Conservation (phyloP, 106 monocot genomes). For the Narthecium ossifragum region DNA sequence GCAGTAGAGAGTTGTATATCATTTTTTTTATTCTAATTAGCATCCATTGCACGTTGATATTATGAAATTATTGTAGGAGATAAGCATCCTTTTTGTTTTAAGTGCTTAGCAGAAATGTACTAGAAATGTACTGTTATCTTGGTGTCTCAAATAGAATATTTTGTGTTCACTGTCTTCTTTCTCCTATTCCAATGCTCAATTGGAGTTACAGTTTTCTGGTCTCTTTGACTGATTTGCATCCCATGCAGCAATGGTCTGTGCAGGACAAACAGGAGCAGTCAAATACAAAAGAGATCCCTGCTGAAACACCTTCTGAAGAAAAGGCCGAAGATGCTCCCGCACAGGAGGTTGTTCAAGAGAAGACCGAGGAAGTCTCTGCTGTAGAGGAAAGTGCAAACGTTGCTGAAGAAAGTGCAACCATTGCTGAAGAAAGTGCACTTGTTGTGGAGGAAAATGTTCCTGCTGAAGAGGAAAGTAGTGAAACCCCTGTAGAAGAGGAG, state of each 20-base stretch:
- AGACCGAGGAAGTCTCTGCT: constrained; percentile 6
- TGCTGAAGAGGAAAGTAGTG: constrained; percentile 32
- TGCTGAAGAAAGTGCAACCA: constrained; percentile 13
- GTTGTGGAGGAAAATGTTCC: constrained; percentile 12
- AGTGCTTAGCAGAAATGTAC: no score
- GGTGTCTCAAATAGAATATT: background rate
- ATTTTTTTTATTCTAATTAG: no score
- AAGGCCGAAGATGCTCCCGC: constrained; percentile 19
- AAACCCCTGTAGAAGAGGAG: constrained; percentile 32
- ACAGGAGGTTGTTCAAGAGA: constrained; percentile 4
- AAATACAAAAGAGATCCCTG: constrained; percentile 8
- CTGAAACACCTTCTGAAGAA: constrained; percentile 21
- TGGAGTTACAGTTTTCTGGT: background rate
- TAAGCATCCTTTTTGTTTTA: background rate
- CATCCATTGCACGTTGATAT: no score
- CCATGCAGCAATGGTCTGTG: constrained; percentile 49
- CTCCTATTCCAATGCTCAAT: background rate
- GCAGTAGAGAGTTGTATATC: no score
- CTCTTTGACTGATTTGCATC: no score
- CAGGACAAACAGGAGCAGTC: constrained; percentile 22
- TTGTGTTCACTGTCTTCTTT: background rate
- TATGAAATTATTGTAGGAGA: background rate
- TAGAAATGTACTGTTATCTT: no score
- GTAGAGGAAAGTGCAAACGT: constrained; percentile 11
- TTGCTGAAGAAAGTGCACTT: constrained; percentile 25